A percentile compares a stretch with the other conserved stretches of the same genome.
Evolutionary conservation across 305 asterid genomes (phyloP).

Genomic region (Solanum hybrid): DNA sequence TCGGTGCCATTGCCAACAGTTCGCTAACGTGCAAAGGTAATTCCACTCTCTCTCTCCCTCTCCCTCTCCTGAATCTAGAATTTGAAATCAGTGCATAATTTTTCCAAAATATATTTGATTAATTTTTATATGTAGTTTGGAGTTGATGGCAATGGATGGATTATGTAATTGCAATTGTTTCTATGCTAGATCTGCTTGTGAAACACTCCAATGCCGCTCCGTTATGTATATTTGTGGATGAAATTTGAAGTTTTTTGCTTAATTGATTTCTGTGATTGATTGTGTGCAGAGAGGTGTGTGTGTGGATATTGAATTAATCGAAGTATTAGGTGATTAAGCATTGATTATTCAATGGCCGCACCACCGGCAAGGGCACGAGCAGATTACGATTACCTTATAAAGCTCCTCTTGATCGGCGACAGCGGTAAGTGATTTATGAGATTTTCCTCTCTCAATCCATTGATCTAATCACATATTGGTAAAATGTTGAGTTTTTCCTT

Average conservation of each 20-base stretch:
- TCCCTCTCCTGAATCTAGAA: not conserved
- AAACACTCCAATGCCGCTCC: not conserved
- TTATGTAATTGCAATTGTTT: not conserved
- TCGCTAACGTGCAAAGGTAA: not conserved
- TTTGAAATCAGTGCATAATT: not conserved
- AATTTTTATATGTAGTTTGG: not conserved
- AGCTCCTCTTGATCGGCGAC: constrained; percentile 32
- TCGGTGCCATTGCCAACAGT: not conserved
- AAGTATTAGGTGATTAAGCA: not conserved
- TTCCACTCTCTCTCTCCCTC: not conserved
- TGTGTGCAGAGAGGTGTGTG: not conserved
- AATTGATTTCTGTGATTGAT: not conserved
- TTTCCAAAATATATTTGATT: not conserved
- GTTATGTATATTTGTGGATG: not conserved
- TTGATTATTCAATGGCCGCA: constrained; percentile 20
- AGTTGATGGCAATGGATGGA: not conserved
- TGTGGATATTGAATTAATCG: not conserved
- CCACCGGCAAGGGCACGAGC: constrained; percentile 33
- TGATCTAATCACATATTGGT: not conserved
- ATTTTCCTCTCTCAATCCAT: not conserved
- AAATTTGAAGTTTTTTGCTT: not conserved
- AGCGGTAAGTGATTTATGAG: constrained; percentile 19
- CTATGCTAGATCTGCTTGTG: not conserved
- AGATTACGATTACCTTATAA: constrained; percentile 32
- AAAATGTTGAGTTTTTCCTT: not conserved